Percentiles rank a stretch among this genome's conserved stretches.
phyloP scores from a whole-genome alignment of 441 rosid species.

The Gossypium trilobum region DNA sequence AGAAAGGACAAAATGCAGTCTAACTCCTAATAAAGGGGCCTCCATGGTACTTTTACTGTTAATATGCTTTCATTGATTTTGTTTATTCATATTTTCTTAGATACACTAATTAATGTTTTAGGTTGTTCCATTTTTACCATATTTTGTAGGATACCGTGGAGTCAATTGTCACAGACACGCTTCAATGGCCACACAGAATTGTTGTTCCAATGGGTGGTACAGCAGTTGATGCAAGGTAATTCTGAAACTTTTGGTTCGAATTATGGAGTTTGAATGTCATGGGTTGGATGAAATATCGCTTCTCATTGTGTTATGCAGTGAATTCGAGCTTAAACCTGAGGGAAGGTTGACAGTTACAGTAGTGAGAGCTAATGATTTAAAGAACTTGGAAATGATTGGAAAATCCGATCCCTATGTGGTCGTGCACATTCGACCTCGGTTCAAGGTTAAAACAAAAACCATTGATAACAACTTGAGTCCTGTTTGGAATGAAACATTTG shows the following conservation, averaged over 20 bases:
- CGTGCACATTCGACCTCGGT: slow-evolving; percentile 59
- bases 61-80: neutral
- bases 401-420: slow-evolving; percentile 90
- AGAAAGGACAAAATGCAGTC: too few species aligned
- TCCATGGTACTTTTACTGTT: neutral
- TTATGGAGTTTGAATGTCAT: neutral
- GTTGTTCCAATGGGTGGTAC: slow-evolving; percentile 91
- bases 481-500: slow-evolving; percentile 75
- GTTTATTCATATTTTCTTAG: neutral
- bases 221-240: slow-evolving; percentile 76
- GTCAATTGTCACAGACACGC: slow-evolving; percentile 76
- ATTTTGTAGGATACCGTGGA: slow-evolving; percentile 67
- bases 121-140: slow-evolving; percentile 1
- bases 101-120: neutral
- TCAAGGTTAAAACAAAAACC: slow-evolving; percentile 69
- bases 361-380: slow-evolving; percentile 64
- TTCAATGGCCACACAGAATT: slow-evolving; percentile 97
- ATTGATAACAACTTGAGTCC: slow-evolving; percentile 86
- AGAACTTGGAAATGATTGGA: slow-evolving; percentile 96
- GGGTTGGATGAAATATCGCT: neutral
- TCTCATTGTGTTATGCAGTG: slow-evolving; percentile 39
- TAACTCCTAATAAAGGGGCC: too few species aligned
- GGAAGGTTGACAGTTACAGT: slow-evolving; percentile 67
- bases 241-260: neutral
- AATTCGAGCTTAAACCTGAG: slow-evolving; percentile 87